Base-by-base conservation (phyloP, 768 basidiomycete species). In the Termitomyces sp. region DNA sequence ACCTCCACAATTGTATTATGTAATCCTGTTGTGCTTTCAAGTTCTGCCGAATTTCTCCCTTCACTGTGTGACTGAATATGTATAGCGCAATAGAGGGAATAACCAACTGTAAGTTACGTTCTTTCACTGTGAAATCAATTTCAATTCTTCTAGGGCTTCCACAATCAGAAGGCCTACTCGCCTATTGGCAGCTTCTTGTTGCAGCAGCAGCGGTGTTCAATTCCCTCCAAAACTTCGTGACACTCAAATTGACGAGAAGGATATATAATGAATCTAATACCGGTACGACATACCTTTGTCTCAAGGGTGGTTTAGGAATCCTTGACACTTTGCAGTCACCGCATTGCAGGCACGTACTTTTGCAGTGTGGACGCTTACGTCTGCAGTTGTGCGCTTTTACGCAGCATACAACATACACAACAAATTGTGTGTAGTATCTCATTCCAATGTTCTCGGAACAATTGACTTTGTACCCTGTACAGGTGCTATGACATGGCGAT, bases 401-500 rank as follows among this genome's bases (percentile, higher is more conserved):
- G 91, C 93, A 12, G 94, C 96, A 6, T 98, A 94, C 73, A 79
- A 98, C 68, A 90, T 98, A 63, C 75, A 86, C 58, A 78, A 85
- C 67, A 92, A 92, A 73, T 75, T 80, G 96, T 95, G 68, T 62
- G 86, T 75, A 12, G 44, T 38, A 4, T 32, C 53, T 9, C 32
- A 28, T 40, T 40, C 58, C 49, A 22, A 16, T 38, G 16, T 51
- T 7, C 35, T 46, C 6, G 65, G 35, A 53, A 26, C 14, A 24
- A 7, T 18, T 52, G 36, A 61, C 53, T 61, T 59, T 66, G 38
- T 33, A 43, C 58, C 30, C n/a, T 40, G 43, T 61, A n/a, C 64
- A 98, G 95, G 28, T 73, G 94, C 22, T 99, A 97, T 73, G 88
- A 96, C 70, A 86, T 97, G 76, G 82, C 93, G 6, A 72, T 97